Evolutionary conservation across 306 rosid species (phyloP).

Genomic region (Fragaria nilgerrensis): DNA sequence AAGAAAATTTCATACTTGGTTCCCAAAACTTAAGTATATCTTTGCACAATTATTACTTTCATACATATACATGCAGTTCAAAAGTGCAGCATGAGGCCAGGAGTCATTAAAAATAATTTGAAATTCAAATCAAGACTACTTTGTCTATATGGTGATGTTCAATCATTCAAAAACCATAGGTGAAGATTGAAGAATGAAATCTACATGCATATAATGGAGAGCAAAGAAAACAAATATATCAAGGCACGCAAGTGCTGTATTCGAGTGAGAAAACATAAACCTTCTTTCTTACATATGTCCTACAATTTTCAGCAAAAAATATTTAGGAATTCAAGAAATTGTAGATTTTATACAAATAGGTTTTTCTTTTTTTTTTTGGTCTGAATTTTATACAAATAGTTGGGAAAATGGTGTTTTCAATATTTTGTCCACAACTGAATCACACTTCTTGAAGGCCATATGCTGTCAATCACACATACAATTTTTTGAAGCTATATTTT

Average conservation of each 20-base stretch:
- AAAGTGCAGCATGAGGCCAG: not conserved
- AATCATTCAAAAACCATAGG: not conserved
- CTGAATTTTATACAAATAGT: not conserved
- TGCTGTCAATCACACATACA: not conserved
- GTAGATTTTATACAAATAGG: not conserved
- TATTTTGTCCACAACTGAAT: not conserved
- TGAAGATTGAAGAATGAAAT: not conserved
- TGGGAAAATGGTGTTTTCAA: not conserved
- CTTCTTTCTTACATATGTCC: not conserved
- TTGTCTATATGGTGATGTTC: not conserved
- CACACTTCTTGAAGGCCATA: not conserved
- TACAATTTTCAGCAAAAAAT: not conserved
- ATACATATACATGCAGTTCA: not conserved
- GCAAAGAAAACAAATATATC: not conserved
- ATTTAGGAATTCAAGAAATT: not conserved
- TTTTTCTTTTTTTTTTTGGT: not conserved
- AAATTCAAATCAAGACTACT: not conserved
- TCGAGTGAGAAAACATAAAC: not conserved
- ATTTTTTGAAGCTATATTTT: not conserved
- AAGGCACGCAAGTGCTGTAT: not conserved
- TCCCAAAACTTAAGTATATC: not conserved
- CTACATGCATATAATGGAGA: not conserved
- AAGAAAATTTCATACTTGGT: conserved; percentile 3
- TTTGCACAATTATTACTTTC: not conserved
- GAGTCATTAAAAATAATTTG: not conserved